Conservation (phyloP, 768 basidiomycete genomes). For the Pleurotus tuber-regium region DNA sequence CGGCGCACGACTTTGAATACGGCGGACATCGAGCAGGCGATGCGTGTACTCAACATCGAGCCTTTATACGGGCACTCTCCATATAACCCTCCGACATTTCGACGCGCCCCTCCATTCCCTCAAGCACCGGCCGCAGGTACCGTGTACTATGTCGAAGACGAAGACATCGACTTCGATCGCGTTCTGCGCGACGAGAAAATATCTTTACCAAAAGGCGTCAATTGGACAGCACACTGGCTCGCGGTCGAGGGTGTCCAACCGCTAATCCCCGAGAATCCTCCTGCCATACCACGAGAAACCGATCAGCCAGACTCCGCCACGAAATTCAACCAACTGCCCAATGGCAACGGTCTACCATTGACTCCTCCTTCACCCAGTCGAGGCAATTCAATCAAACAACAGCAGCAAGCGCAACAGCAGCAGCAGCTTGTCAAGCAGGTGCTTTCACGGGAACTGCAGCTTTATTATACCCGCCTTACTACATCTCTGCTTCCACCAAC, state of each 20-base stretch:
- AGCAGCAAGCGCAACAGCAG: slow-evolving; percentile 52
- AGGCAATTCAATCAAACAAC: slow-evolving; percentile 21
- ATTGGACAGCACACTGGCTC: slow-evolving; percentile 96
- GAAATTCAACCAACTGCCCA: slow-evolving; percentile 1
- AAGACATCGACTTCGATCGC: slow-evolving; percentile 95
- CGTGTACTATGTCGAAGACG: slow-evolving; percentile 94
- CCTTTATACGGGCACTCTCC: slow-evolving; percentile 87
- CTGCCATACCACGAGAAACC: slow-evolving; percentile 64
- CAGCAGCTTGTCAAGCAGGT: slow-evolving; percentile 88
- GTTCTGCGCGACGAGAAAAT: slow-evolving; percentile 87
- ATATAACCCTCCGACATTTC: slow-evolving; percentile 60
- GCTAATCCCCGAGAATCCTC: slow-evolving; percentile 92
- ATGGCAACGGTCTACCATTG: slow-evolving; percentile 4
- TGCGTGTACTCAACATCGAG: slow-evolving; percentile 94
- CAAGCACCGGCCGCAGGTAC: slow-evolving; percentile 54
- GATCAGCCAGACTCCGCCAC: slow-evolving; percentile 18
- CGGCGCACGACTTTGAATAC: slow-evolving; percentile 88
- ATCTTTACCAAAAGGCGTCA: slow-evolving; percentile 72
- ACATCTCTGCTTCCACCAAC: slow-evolving; percentile 74
- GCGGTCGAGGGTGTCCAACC: slow-evolving; percentile 98
- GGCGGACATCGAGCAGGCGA: slow-evolving; percentile 88
- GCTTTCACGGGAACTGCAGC: slow-evolving; percentile 88
- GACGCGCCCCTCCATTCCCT: slow-evolving; percentile 53
- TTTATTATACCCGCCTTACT: slow-evolving; percentile 92
- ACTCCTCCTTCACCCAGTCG: slow-evolving; percentile 13